Conservation (phyloP, 345 rosid genomes). For the Salix dunnii region DNA sequence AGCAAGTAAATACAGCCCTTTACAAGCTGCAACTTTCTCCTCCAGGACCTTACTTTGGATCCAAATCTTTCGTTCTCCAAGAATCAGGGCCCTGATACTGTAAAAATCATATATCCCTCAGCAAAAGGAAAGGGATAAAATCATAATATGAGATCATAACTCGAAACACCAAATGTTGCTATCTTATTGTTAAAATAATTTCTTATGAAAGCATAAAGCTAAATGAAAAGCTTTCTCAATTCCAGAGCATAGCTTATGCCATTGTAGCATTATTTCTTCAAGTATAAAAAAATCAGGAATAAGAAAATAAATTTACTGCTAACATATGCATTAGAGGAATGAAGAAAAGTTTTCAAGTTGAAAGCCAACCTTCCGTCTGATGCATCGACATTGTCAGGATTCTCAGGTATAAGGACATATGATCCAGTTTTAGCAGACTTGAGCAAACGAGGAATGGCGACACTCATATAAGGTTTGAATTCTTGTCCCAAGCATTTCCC, state of each 20-base stretch:
- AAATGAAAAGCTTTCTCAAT: not conserved
- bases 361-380: constrained; percentile 5
- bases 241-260: not conserved
- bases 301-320: not conserved
- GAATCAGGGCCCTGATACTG: not conserved
- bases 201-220: not conserved
- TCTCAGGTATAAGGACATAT: not conserved
- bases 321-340: not conserved
- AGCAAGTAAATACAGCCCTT: not conserved
- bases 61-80: not conserved
- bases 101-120: not conserved
- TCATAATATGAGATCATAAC: not conserved
- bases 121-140: not conserved
- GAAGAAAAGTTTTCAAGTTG: not conserved
- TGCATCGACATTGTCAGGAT: not conserved
- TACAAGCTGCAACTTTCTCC: constrained; percentile 7
- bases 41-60: not conserved
- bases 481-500: constrained; percentile 18
- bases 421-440: constrained; percentile 2
- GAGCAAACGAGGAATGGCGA: constrained; percentile 14
- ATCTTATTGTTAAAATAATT: not conserved
- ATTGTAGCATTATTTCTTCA: not conserved
- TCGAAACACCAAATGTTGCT: not conserved
- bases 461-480: constrained; percentile 8
- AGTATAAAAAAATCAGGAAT: not conserved